Evolutionary conservation across 306 rosid genomes (phyloP), one percentile per base, ranked within the genome.

Genomic region (Boehmeria nivea): DNA sequence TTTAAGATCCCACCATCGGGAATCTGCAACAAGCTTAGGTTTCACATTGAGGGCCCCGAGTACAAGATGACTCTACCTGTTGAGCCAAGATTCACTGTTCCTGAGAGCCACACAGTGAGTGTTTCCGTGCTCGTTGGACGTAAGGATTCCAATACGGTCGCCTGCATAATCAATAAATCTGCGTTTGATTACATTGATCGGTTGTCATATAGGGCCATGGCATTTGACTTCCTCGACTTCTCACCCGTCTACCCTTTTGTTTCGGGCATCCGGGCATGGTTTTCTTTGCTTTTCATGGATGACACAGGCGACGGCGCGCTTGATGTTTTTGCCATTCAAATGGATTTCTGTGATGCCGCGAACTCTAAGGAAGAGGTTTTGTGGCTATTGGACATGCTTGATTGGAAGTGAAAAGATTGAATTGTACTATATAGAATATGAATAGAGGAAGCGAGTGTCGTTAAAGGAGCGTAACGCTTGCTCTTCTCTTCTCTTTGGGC

Each of bases 271-370:
- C 83, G 99, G 36, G 96, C 84, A 48, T 87, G 96, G 99, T 59
- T 93, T 51, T 93, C 99, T 18, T 59, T 93, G 86, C 94, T 93
- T 54, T 93, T 93, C 78, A 67, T 66, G 87, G 96, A 87, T 31
- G 79, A 71, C 39, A 83, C 74, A 81, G 62, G 55, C 60, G 95
- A 82, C 52, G 87, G 74, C 60, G 64, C 51, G 7, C 69, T 84
- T 69, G 84, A 85, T 77, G 99, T 93, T 13, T 87, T 81, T 69
- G 99, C 89, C 57, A 78, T 93, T 56, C 94, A 83, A 72, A 83
- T 93, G 86, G 99, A 93, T 81, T 93, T 87, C 77, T 77, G 85
- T 68, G 95, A 87, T 71, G 93, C 83, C 57, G 96, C 99, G 34
- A 85, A 76, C 59, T 72, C 99, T 0, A 79, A 85, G 87, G 89